Percentiles rank a stretch among this genome's conserved stretches.
Conservation (phyloP, 768 basidiomycete genomes). For the Gloeopeniophorella convolvens region DNA sequence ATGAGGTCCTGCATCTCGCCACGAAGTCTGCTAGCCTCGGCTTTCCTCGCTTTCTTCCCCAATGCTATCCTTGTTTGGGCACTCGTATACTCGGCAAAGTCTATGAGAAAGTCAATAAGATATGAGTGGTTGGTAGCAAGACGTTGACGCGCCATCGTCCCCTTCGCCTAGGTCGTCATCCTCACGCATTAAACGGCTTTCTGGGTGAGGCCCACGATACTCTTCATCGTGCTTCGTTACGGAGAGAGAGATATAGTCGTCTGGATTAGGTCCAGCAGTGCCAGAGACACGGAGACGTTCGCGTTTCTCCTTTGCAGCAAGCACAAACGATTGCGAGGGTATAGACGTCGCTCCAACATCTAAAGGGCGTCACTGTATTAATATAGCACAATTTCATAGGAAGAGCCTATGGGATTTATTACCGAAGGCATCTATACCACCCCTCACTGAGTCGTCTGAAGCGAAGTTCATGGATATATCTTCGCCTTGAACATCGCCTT, state of each 20-base stretch:
- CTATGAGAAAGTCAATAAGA: conserved; percentile 31
- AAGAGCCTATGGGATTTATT: neutral
- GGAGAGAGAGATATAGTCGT: conserved; percentile 77
- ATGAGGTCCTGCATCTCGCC: conserved; percentile 77
- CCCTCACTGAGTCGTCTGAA: conserved; percentile 13
- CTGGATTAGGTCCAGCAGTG: conserved; percentile 32
- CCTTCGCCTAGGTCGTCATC: conserved; percentile 86
- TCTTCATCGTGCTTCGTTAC: conserved; percentile 50
- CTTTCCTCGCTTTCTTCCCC: conserved; percentile 74
- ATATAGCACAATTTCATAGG: conserved; percentile 26
- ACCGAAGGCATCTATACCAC: conserved; percentile 6
- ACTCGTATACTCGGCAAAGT: conserved; percentile 82
- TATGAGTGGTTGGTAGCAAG: neutral
- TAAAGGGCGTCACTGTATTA: conserved; percentile 13
- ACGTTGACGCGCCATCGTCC: conserved; percentile 63
- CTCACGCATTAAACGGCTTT: conserved; percentile 74
- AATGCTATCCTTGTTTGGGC: conserved; percentile 82
- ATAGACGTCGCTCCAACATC: conserved; percentile 43
- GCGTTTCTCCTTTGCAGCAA: conserved; percentile 68
- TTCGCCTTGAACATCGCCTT: conserved; percentile 37
- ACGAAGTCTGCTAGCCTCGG: conserved; percentile 58
- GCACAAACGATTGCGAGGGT: conserved; percentile 65
- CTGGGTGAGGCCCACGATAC: conserved; percentile 72
- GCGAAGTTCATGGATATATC: conserved; percentile 43
- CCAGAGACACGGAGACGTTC: conserved; percentile 54